Evolutionary conservation across 805 yeast genomes (phyloP).

Genomic region (Scheffersomyces stipitis): DNA sequence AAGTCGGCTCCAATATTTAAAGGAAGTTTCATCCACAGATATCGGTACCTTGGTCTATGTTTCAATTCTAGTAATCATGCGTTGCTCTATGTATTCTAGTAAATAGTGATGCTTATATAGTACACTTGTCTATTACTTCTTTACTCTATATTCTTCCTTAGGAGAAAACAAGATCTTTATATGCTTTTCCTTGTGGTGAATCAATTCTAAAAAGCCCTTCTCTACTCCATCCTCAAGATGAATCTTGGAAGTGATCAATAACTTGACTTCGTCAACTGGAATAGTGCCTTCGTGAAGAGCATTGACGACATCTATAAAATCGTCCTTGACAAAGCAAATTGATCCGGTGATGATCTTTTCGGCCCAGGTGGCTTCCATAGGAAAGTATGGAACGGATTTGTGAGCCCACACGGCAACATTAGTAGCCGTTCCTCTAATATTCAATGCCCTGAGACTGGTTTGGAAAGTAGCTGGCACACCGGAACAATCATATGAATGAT

Average conservation of each 20-base stretch:
- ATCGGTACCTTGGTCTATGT: too few relatives aligned
- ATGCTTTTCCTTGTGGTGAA: constrained; percentile 53
- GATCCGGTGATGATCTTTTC: constrained; percentile 61
- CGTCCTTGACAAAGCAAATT: constrained; percentile 57
- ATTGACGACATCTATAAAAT: constrained; percentile 55
- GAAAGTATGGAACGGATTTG: constrained; percentile 47
- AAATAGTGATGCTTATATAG: too few relatives aligned
- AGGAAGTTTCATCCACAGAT: too few relatives aligned
- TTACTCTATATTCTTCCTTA: constrained; percentile 13
- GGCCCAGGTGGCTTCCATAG: constrained; percentile 54
- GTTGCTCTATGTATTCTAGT: too few relatives aligned
- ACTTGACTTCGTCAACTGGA: constrained; percentile 40
- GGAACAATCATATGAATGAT: constrained; percentile 53
- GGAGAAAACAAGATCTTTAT: constrained; percentile 57
- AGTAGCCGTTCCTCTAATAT: constrained; percentile 56
- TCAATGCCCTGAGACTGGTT: constrained; percentile 49
- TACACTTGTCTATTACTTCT: background rate
- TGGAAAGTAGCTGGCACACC: constrained; percentile 55
- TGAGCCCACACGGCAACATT: constrained; percentile 69
- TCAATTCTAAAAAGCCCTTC: constrained; percentile 52
- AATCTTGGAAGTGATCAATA: constrained; percentile 55
- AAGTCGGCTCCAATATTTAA: too few relatives aligned
- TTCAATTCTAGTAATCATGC: too few relatives aligned
- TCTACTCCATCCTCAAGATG: constrained; percentile 50
- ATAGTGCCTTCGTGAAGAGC: constrained; percentile 51